A percentile compares a stretch with the other conserved stretches of the same genome.
Conservation (phyloP, 2,329 filamentous ascomycete species). For the Aspergillus tubingensis region DNA sequence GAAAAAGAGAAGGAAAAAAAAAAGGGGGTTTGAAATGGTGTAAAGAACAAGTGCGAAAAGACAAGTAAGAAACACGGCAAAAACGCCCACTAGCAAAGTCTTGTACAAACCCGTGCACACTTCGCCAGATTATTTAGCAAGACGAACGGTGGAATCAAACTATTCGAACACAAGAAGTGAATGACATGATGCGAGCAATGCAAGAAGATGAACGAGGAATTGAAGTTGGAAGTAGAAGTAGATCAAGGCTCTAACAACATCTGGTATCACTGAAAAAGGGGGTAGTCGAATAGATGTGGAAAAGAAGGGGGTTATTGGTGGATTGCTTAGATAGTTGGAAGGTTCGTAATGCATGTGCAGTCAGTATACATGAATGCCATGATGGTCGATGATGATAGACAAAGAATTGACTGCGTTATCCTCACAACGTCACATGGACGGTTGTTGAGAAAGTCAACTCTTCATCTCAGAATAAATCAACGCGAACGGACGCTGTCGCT, state of each 20-base stretch:
- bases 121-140: background rate
- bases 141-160: slow-evolving; percentile 7
- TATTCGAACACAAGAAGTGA: slow-evolving; percentile 13
- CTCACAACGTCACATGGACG: background rate
- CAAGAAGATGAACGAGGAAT: slow-evolving; percentile 1
- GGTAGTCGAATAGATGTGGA: background rate
- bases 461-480: background rate
- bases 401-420: slow-evolving; percentile 16
- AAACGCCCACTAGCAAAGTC: slow-evolving; percentile 10
- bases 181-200: slow-evolving; percentile 9
- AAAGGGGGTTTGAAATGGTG: background rate
- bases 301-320: background rate
- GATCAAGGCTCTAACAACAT: slow-evolving; percentile 15
- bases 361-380: slow-evolving; percentile 4
- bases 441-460: slow-evolving; percentile 3
- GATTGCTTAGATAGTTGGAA: background rate
- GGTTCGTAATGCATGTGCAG: slow-evolving; percentile 17
- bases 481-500: slow-evolving; percentile 6
- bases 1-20: background rate
- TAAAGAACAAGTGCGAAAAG: background rate
- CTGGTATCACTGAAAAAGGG: slow-evolving; percentile 18
- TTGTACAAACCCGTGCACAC: slow-evolving; percentile 16
- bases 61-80: background rate
- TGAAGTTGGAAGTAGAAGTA: background rate
- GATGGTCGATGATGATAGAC: background rate